These are phyloP conservation scores for Boletellus sp. DNA, from an alignment of 768 basidiomycete genomes.

Conservation along the genomic window DNA sequence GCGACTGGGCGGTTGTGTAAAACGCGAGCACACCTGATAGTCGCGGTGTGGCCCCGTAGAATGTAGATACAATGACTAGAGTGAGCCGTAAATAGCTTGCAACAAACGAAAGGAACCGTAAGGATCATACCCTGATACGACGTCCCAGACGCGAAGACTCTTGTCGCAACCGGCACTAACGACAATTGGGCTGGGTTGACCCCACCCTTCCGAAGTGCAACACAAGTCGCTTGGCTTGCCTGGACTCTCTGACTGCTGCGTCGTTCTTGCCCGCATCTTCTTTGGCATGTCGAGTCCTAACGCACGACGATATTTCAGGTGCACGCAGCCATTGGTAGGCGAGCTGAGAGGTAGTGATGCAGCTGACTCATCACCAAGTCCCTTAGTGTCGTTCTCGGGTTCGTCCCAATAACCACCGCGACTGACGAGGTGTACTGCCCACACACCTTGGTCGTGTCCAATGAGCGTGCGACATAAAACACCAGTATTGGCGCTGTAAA, in stretches of 20 bases:
- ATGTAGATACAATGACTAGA: conserved; percentile 66
- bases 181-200: conserved; percentile 75
- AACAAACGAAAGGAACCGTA: not conserved
- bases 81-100: not conserved
- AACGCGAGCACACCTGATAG: conserved; percentile 87
- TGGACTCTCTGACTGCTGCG: conserved; percentile 9
- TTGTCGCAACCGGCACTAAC: conserved; percentile 95
- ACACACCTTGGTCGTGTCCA: conserved; percentile 89
- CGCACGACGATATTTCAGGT: conserved; percentile 41
- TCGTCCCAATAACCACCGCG: conserved; percentile 50
- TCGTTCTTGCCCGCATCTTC: conserved; percentile 21
- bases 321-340: conserved; percentile 24
- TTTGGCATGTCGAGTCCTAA: conserved; percentile 41
- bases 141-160: conserved; percentile 89
- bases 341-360: not conserved
- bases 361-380: conserved; percentile 4
- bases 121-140: conserved; percentile 66
- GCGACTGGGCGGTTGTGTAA: conserved; percentile 85
- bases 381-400: conserved; percentile 7
- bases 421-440: conserved; percentile 81
- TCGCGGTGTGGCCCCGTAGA: conserved; percentile 82
- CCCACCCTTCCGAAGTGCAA: conserved; percentile 82
- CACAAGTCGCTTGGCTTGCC: conserved; percentile 50
- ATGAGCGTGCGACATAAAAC: conserved; percentile 70
- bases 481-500: conserved; percentile 80